A percentile compares a stretch with the other conserved stretches of the same genome.
These are phyloP conservation scores for Phytophthora colocasiae DNA, from an alignment of 352 stramenopile species.

Conservation along the genomic window DNA sequence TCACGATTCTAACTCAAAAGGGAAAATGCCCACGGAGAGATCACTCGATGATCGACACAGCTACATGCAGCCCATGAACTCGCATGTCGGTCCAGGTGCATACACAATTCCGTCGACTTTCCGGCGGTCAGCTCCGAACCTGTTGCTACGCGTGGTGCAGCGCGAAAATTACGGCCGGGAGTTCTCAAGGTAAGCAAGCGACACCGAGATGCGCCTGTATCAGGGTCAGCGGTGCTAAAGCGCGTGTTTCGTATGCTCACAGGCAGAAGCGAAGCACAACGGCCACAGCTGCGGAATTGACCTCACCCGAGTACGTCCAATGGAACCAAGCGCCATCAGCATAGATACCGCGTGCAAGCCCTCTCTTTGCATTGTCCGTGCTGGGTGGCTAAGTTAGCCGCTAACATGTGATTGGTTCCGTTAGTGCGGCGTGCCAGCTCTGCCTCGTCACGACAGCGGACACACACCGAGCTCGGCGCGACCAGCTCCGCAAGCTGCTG, in stretches of 20 bases:
- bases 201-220: conserved; percentile 1
- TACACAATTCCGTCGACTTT: conserved; percentile 74
- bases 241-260: conserved; percentile 14
- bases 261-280: conserved; percentile 35
- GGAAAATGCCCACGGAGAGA: conserved; percentile 28
- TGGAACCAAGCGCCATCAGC: conserved; percentile 1
- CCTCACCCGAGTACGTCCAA: conserved; percentile 17
- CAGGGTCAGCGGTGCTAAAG: conserved; percentile 15
- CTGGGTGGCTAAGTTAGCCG: too few relatives aligned
- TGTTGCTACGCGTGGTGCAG: conserved; percentile 53
- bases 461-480: conserved; percentile 45
- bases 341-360: conserved; percentile 21
- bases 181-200: conserved; percentile 52
- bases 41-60: conserved; percentile 41
- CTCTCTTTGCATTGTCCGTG: conserved; percentile 21
- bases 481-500: conserved; percentile 41
- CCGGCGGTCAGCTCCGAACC: conserved; percentile 36
- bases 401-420: conserved; percentile 31
- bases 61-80: conserved; percentile 65
- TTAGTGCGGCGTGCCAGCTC: conserved; percentile 33
- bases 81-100: conserved; percentile 52
- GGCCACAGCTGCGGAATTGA: conserved; percentile 5
- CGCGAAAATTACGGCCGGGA: conserved; percentile 61
- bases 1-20: background rate
- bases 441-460: conserved; percentile 35